Evolutionary conservation across 1,284 basidiomycete genomes (phyloP).

Genomic region (Tetrapyrgos nigripes): DNA sequence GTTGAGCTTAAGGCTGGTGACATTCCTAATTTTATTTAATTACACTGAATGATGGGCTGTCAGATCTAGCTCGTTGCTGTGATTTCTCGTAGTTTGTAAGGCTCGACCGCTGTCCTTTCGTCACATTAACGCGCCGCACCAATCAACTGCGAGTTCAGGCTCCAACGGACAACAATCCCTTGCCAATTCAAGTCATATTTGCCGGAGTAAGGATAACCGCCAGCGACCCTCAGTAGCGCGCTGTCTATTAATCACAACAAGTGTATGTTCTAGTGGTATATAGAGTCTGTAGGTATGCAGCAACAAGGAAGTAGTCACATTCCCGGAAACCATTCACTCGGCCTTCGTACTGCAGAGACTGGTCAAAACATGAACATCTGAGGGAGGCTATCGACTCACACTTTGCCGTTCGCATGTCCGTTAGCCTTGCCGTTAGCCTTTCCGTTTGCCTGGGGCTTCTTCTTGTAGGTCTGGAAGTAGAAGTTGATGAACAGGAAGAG

Average conservation of each 20-base stretch:
- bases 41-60: neutral
- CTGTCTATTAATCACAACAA: conserved; percentile 8
- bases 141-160: too few species aligned
- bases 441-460: conserved; percentile 50
- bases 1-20: conserved; percentile 2
- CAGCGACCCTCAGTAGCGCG: too few species aligned
- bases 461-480: conserved; percentile 86
- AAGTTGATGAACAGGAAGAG: conserved; percentile 92
- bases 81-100: neutral
- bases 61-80: neutral
- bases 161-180: neutral
- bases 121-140: too few species aligned
- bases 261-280: conserved; percentile 3
- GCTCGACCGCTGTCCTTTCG: neutral
- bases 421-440: conserved; percentile 47
- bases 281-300: neutral
- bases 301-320: neutral
- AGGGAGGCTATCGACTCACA: conserved; percentile 25
- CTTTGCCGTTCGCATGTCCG: conserved; percentile 40
- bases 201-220: neutral
- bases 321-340: conserved; percentile 1
- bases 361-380: neutral
- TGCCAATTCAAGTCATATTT: neutral
- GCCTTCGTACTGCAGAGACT: conserved; percentile 6
- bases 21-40: conserved; percentile 1